These are phyloP conservation scores for Eimeria maxima DNA, from an alignment of 169 alveolate species.

Conservation along the genomic window DNA sequence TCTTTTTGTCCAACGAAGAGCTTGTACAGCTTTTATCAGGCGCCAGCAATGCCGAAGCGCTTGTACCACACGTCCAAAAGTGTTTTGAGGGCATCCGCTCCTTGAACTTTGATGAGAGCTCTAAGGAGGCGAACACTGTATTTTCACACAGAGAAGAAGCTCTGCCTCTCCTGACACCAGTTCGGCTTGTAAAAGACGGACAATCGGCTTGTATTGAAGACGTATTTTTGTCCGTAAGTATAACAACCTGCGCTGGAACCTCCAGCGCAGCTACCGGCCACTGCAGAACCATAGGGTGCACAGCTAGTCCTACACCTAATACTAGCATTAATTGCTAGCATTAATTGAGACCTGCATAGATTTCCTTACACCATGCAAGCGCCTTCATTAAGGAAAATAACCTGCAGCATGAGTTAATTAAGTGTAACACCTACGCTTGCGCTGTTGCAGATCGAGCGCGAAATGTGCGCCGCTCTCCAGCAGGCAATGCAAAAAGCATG, in stretches of 20 bases:
- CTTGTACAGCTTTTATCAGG: conserved; percentile 95
- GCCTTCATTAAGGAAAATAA: background rate
- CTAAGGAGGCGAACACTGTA: conserved; percentile 91
- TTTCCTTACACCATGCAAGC: background rate
- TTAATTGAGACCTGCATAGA: background rate
- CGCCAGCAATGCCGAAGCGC: conserved; percentile 95
- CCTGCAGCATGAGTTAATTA: background rate
- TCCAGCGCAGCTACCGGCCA: conserved; percentile 84
- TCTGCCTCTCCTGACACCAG: conserved; percentile 89
- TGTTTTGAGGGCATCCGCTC: conserved; percentile 96
- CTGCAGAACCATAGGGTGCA: background rate
- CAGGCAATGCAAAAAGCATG: conserved; percentile 59
- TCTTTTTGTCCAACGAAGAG: conserved; percentile 97
- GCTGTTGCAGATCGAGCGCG: conserved; percentile 62
- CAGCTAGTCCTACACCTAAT: background rate
- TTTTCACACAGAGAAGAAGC: conserved; percentile 94
- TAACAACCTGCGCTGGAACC: conserved; percentile 24
- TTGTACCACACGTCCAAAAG: conserved; percentile 96
- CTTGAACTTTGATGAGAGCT: conserved; percentile 87
- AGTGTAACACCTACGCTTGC: background rate
- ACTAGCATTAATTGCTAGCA: background rate
- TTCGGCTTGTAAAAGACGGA: conserved; percentile 84
- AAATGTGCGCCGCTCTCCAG: conserved; percentile 66
- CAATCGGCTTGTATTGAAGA: conserved; percentile 53
- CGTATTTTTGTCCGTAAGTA: conserved; percentile 42